These are phyloP conservation scores for Asterella californica DNA, from an alignment of 225 moss, liverwort and hornwort genomes.

Conservation along the genomic window DNA sequence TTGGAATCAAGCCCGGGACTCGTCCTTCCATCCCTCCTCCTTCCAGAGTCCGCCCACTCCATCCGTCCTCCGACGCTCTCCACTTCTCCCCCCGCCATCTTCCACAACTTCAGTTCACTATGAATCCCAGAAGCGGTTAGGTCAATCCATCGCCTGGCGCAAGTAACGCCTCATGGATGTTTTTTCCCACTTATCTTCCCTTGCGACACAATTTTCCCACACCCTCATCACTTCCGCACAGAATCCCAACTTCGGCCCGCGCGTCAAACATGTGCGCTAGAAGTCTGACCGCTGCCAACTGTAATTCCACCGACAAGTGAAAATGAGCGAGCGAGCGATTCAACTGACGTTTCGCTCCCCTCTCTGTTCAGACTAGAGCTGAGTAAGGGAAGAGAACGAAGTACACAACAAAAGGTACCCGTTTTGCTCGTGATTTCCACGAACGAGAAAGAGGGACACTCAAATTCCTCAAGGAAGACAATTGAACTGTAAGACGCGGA, in stretches of 20 bases:
- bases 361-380: background rate
- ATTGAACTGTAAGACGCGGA: too few species aligned
- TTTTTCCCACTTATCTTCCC: background rate
- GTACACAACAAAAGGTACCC: too few species aligned
- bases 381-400: background rate
- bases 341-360: background rate
- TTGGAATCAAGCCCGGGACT: constrained; percentile 6
- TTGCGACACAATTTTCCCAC: background rate
- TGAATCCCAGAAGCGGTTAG: background rate
- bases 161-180: too few species aligned
- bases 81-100: constrained; percentile 21
- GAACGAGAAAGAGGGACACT: too few species aligned
- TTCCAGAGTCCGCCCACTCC: constrained; percentile 1
- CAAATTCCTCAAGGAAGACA: too few species aligned
- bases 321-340: too few species aligned
- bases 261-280: too few species aligned
- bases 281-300: too few species aligned
- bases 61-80: constrained; percentile 9
- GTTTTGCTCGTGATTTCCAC: too few species aligned
- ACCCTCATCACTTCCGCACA: background rate
- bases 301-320: too few species aligned
- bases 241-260: background rate
- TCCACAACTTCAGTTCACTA: background rate
- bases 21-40: background rate
- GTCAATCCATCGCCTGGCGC: background rate